Evolutionary conservation across 2,329 filamentous ascomycete species (phyloP), one percentile per base, ranked within the genome.

Genomic region (Ceratocystis lukuohia): DNA sequence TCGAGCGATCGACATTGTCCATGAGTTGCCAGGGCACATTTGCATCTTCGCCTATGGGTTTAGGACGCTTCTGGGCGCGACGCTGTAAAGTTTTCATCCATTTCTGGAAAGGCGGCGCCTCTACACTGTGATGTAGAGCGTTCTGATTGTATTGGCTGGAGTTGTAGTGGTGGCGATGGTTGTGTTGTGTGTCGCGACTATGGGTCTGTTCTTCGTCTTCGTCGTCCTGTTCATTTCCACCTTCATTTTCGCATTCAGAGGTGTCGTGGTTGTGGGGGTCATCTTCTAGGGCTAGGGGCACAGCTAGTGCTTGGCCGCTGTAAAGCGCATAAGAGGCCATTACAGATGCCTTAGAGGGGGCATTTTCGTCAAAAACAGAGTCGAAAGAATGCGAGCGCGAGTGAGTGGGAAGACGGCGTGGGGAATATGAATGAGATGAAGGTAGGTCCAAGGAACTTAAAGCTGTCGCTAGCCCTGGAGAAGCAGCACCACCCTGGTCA

Each of bases 61-160:
- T 61, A 68, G 73, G 76, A 50, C 76, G 78, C 65, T 78, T 77
- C 61, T 72, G 73, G 67, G 79, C 82, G 71, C 82, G 82, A 69
- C 80, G 82, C 68, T 87, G 83, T 22, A 93, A 76, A 3, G 82
- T 87, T 69, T 79, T 87, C 75, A 92, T 83, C 88, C 89, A 93
- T 73, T 83, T 86, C 59, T 83, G 81, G 71, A 93, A 91, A 1
- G 86, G 66, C 7, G n/a, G 48, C 4, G 48, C 37, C 4, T 37
- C 50, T 33, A 22, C 7, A 25, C 15, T 3, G 15, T 7, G 2
- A 53, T 53, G 48, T 3, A 10, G 20, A 28, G 20, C 20, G 10
- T 41, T 41, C 12, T 53, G 86, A 59, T 5, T 37, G 59, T 8
- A 41, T 25, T 59, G 28, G 15, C 17, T 59, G 53, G 53, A 7